A percentile compares a stretch with the other conserved stretches of the same genome.
Conservation (phyloP, 2,329 filamentous ascomycete species). For the Paradendryphiella salina region DNA sequence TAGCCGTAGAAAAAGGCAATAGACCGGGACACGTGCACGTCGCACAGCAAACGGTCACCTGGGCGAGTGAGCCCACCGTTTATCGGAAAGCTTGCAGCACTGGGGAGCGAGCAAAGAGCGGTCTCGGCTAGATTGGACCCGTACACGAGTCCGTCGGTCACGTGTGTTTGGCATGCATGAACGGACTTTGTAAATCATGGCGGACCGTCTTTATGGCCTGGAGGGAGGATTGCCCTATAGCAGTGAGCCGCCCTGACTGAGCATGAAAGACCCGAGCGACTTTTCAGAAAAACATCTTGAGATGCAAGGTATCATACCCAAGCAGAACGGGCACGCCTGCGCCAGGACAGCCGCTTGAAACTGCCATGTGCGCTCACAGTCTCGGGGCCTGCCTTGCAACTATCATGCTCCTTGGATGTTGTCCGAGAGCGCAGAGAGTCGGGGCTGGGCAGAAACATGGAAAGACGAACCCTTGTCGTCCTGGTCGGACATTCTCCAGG, state of each 20-base stretch:
- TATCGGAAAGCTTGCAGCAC: not conserved
- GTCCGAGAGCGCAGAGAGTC: not conserved
- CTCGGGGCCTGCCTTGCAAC: not conserved
- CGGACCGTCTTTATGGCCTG: too few species aligned
- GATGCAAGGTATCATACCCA: not conserved
- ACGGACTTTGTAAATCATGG: not conserved
- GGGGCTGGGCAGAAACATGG: not conserved
- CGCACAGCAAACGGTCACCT: not conserved
- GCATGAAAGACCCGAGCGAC: not conserved
- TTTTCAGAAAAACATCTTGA: not conserved
- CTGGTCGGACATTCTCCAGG: not conserved
- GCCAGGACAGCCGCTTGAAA: not conserved
- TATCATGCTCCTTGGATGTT: not conserved
- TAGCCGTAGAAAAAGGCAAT: constrained; percentile 3
- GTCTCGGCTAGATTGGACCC: constrained; percentile 1
- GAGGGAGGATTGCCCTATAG: too few species aligned
- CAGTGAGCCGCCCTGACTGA: too few species aligned
- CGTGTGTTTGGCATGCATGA: not conserved
- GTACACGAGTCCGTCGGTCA: not conserved
- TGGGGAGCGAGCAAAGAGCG: not conserved
- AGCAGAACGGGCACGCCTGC: not conserved
- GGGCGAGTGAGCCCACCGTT: not conserved
- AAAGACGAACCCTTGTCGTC: not conserved
- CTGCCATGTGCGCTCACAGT: not conserved
- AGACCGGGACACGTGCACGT: not conserved